A percentile compares a stretch with the other conserved stretches of the same genome.
Evolutionary conservation across 108 stramenopile genomes (phyloP).

Genomic region (Parietichytrium sp.): DNA sequence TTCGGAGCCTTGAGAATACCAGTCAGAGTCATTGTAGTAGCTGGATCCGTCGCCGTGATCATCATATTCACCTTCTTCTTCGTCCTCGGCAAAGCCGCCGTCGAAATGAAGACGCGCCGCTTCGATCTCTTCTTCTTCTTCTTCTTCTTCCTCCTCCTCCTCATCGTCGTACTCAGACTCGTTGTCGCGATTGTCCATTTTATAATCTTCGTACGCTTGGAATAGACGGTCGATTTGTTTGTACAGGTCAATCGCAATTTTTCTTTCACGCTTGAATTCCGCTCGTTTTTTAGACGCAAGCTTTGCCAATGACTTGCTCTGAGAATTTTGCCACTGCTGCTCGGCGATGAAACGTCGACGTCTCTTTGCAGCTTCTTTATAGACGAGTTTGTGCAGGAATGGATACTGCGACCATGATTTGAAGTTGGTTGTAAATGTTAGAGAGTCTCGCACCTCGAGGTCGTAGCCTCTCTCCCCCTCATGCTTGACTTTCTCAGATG

Average conservation of each 20-base stretch:
- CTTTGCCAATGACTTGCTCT: neutral
- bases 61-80: neutral
- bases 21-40: slow-evolving; percentile 38
- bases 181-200: neutral
- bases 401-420: neutral
- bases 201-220: neutral
- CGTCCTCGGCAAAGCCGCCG: too few species aligned
- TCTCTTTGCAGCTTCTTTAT: neutral
- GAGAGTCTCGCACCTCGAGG: neutral
- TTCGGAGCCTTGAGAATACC: neutral
- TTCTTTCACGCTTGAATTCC: neutral
- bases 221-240: slow-evolving; percentile 6
- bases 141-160: neutral
- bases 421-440: neutral
- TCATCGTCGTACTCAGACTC: neutral
- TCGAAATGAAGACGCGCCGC: too few species aligned
- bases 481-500: neutral
- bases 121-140: neutral
- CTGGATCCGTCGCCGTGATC: neutral
- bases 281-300: neutral
- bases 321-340: neutral
- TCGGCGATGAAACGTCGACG: neutral
- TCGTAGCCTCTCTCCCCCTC: neutral
- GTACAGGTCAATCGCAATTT: neutral
- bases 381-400: neutral